Percentiles rank a stretch among this genome's conserved stretches.
Evolutionary conservation across 2,329 filamentous ascomycete species (phyloP).

Genomic region (Venturia aucupariae): DNA sequence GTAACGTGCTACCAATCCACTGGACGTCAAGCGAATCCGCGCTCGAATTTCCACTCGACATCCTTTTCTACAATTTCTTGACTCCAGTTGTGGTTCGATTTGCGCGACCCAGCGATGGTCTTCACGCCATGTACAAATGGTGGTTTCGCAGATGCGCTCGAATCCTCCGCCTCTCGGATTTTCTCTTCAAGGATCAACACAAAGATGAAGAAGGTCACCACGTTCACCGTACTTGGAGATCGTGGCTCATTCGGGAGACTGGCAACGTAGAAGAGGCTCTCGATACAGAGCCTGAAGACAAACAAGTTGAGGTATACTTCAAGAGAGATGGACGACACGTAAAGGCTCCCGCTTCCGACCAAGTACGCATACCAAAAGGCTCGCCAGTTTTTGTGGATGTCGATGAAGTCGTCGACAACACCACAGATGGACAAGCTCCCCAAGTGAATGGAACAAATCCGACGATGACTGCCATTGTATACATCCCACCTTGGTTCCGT

Average conservation of each 20-base stretch:
- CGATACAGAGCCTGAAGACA: conserved; percentile 23
- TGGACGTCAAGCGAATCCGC: conserved; percentile 90
- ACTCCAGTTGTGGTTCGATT: conserved; percentile 80
- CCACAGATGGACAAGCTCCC: conserved; percentile 28
- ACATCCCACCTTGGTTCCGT: conserved; percentile 78
- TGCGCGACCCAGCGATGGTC: conserved; percentile 73
- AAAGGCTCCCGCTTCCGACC: conserved; percentile 86
- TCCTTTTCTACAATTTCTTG: conserved; percentile 93
- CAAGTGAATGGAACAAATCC: conserved; percentile 27
- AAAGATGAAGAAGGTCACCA: conserved; percentile 73
- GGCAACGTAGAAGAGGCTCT: background rate
- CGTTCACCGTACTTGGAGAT: conserved; percentile 51
- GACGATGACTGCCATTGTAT: conserved; percentile 45
- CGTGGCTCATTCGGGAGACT: conserved; percentile 38
- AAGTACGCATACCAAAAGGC: conserved; percentile 86
- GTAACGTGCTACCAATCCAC: conserved; percentile 74
- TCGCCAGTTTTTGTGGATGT: conserved; percentile 72
- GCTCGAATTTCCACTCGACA: conserved; percentile 85
- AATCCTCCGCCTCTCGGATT: conserved; percentile 72
- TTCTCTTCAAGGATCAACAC: conserved; percentile 78
- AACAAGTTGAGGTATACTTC: conserved; percentile 40
- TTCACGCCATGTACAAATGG: conserved; percentile 86
- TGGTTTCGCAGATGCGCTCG: conserved; percentile 89
- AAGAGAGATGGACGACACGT: conserved; percentile 68
- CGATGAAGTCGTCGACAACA: conserved; percentile 55